Base-by-base conservation (phyloP, 805 yeast genomes). In the Wickerhamiella sergipiensis region DNA sequence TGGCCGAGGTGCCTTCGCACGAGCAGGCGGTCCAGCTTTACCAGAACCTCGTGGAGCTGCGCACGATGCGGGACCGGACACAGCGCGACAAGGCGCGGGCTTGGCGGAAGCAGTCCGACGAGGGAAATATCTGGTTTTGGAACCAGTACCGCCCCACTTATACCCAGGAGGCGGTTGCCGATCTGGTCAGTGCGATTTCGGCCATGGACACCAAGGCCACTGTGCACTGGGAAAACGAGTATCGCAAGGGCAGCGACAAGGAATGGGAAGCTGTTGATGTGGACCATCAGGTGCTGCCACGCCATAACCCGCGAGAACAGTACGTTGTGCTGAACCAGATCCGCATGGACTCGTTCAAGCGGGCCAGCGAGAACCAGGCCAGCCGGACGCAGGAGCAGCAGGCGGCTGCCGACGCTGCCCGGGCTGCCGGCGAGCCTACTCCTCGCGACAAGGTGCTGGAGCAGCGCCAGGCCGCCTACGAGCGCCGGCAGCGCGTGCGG, bases 91-190 rank as follows among this genome's bases (percentile, higher is more conserved):
- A 77, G 59, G 86, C 90, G 24, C 76, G 78, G 60, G 70, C 73
- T 45, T 70, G 83, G 73, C 76, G 96, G 61, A 80, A 78, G 61
- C 79, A 84, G 63, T 79, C 84, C 62, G 76, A 73, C 45, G 85
- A 79, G 52, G 92, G 94, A 1, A 81, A 85, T 67, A 78, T 81
- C 47, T 88, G 96, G 95, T 82, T 73, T 64, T 78, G 83, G 52
- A 90, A 86, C 46, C 95, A 85, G 67, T 90, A 76, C 71, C 78
- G 96, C 62, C 97, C 97, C 23, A 80, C 92, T 0, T 85, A 82
- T 67, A 73, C 94, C 12, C 95, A 86, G 65, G 97, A 89, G 66
- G 84, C 96, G 1, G 87, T 86, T 26, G 85, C 95, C 6, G 97
- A 89, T 67, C 69, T 89, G 56, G 69, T 79, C 31, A 74, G 79